Conservation (phyloP, 2,329 filamentous ascomycete species). For the Simplicillium aogashimaense region DNA sequence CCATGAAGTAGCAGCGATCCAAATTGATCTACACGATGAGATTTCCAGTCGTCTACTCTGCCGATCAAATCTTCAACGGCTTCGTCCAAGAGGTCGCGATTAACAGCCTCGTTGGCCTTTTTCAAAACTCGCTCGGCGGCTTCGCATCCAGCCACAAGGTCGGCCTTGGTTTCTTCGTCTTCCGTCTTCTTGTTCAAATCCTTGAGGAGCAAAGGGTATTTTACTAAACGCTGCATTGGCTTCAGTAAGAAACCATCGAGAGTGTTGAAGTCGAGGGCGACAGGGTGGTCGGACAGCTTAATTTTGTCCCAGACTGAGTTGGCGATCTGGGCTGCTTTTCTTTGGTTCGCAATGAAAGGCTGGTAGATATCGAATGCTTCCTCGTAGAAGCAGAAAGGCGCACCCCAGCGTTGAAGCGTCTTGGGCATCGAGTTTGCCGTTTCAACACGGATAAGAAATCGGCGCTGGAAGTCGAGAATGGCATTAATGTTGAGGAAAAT, state of each 20-base stretch:
- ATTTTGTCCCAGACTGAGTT: conserved; percentile 83
- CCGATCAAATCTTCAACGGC: conserved; percentile 71
- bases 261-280: conserved; percentile 79
- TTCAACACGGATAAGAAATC: conserved; percentile 91
- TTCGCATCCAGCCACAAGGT: conserved; percentile 68
- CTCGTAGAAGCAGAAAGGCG: conserved; percentile 76
- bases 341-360: conserved; percentile 94
- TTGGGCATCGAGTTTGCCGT: conserved; percentile 81
- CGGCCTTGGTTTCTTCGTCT: conserved; percentile 57
- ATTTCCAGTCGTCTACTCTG: conserved; percentile 96
- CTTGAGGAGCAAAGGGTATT: conserved; percentile 87
- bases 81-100: conserved; percentile 74
- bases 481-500: conserved; percentile 96
- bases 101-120: conserved; percentile 83
- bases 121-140: conserved; percentile 73
- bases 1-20: conserved; percentile 82
- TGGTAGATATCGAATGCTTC: conserved; percentile 89
- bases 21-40: conserved; percentile 81
- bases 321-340: conserved; percentile 78
- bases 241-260: conserved; percentile 90
- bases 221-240: conserved; percentile 89
- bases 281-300: conserved; percentile 60
- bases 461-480: conserved; percentile 88
- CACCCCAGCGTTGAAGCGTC: conserved; percentile 81
- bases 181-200: conserved; percentile 81